Base-by-base conservation (phyloP, 148 eudicot genomes). In the Limonium bicolor region DNA sequence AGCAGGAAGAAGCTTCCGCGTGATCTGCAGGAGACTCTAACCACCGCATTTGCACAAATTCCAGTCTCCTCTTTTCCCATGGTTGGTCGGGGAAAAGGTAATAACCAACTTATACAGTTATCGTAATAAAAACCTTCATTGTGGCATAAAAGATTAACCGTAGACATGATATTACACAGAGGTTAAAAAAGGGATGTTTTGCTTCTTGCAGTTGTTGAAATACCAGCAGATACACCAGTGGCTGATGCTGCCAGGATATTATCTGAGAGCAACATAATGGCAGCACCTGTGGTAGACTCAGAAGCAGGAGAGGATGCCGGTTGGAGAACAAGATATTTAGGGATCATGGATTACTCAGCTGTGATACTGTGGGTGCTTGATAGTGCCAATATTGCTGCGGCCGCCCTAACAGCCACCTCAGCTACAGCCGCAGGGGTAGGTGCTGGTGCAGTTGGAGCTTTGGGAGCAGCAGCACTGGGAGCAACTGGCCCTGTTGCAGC, bases 41-140 rank as follows among this genome's bases (percentile, higher is more conserved):
- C 93, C 0, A 61, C 56, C 31, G 86, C 97, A 21, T 88, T 90
- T 41, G 67, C 77, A 5, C 68, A 24, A n/a, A 75, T 84, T 34
- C 82, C 82, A 5, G 97, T 77, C 42, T 72, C 87, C 15, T 68
- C 93, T 27, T 90, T 90, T 44, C 97, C 97, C 1, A 47, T 69
- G 41, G 97, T 90, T 45, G 81, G 82, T 38, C 73, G 82, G 23
- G 97, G 97, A 53, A 77, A 84, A 84, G 92, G 97, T 90, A n/a
- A 26, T n/a, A 11, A 5, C 0, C 20, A 50, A 19, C 13, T 1
- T 53, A 20, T 31, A 13, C 18, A n/a, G n/a, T n/a, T n/a, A n/a
- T n/a, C n/a, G n/a, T n/a, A n/a, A n/a, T n/a, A n/a, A n/a, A n/a
- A n/a, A n/a, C n/a, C n/a, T n/a, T n/a, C n/a, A n/a, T n/a, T n/a